Conservation (phyloP, 805 yeast genomes). For the Candida nitratophila region DNA sequence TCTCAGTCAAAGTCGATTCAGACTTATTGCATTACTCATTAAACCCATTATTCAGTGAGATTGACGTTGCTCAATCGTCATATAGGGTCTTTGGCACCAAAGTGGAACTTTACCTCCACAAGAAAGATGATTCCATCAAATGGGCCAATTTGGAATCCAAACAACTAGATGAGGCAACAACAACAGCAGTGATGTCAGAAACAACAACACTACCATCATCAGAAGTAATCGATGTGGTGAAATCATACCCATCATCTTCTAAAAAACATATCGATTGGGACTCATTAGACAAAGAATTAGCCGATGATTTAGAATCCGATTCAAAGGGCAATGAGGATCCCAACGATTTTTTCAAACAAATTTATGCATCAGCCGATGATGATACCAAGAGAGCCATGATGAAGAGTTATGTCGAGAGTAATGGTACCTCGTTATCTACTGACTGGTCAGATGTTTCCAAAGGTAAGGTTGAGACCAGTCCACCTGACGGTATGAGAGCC, state of each 20-base stretch:
- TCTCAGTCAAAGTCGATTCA: slow-evolving; percentile 36
- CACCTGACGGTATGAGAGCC: slow-evolving; percentile 70
- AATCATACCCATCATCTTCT: slow-evolving; percentile 58
- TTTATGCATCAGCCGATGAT: slow-evolving; percentile 76
- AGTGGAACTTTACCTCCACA: slow-evolving; percentile 58
- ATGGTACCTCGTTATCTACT: slow-evolving; percentile 90
- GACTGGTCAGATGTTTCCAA: slow-evolving; percentile 84
- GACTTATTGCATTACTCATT: too few species aligned
- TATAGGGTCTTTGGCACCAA: slow-evolving; percentile 62
- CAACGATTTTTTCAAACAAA: slow-evolving; percentile 63
- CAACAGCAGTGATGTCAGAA: slow-evolving; percentile 4
- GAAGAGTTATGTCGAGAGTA: slow-evolving; percentile 90
- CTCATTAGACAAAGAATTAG: slow-evolving; percentile 4
- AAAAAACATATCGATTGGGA: slow-evolving; percentile 64
- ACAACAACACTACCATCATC: slow-evolving; percentile 3
- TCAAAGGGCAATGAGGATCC: slow-evolving; percentile 42
- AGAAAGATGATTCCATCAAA: slow-evolving; percentile 29
- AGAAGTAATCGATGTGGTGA: slow-evolving; percentile 4
- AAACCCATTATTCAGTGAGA: slow-evolving; percentile 44
- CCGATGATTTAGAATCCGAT: slow-evolving; percentile 35
- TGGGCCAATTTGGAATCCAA: slow-evolving; percentile 51
- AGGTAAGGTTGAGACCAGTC: slow-evolving; percentile 54
- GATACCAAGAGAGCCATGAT: slow-evolving; percentile 92
- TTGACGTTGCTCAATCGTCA: slow-evolving; percentile 38
- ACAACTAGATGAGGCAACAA: slow-evolving; percentile 6